Conservation (phyloP, 2,329 filamentous ascomycete genomes). For the Fusarium sp. region DNA sequence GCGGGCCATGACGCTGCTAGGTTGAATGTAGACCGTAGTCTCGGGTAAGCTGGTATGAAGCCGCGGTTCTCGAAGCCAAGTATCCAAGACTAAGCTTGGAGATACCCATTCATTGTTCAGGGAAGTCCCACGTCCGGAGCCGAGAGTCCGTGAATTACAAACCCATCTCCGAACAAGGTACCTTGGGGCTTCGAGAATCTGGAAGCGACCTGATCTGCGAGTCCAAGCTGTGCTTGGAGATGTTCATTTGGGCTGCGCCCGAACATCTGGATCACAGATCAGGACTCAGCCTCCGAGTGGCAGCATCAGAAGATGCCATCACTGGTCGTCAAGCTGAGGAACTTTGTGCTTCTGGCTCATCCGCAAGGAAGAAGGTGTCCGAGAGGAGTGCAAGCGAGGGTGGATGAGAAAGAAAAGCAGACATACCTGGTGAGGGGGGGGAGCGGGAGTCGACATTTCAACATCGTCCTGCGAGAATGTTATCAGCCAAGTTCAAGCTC, state of each 20-base stretch:
- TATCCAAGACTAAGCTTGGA: slow-evolving; percentile 14
- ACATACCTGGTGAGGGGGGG: slow-evolving; percentile 22
- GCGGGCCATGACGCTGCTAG: slow-evolving; percentile 6
- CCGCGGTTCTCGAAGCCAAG: slow-evolving; percentile 11
- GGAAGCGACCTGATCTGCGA: slow-evolving; percentile 7
- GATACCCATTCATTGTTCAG: neutral
- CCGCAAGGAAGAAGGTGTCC: slow-evolving; percentile 22
- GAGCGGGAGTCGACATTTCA: neutral
- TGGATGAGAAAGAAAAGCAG: slow-evolving; percentile 34
- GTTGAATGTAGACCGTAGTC: slow-evolving; percentile 4
- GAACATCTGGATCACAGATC: neutral
- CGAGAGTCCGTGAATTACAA: too few species aligned
- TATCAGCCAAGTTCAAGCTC: neutral
- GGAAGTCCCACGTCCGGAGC: too few species aligned
- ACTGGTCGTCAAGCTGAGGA: neutral
- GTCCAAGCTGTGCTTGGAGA: slow-evolving; percentile 24
- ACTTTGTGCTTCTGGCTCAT: slow-evolving; percentile 13
- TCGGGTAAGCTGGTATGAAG: slow-evolving; percentile 13
- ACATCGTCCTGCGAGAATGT: neutral
- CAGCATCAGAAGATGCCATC: neutral
- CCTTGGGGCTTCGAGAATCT: slow-evolving; percentile 4
- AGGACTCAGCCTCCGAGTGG: neutral
- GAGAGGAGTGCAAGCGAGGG: slow-evolving; percentile 18
- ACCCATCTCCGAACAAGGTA: neutral
- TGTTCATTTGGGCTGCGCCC: neutral